Percentiles rank a stretch among this genome's conserved stretches.
phyloP scores from a whole-genome alignment of 352 stramenopile species.

The Globisporangium iwayamae region DNA sequence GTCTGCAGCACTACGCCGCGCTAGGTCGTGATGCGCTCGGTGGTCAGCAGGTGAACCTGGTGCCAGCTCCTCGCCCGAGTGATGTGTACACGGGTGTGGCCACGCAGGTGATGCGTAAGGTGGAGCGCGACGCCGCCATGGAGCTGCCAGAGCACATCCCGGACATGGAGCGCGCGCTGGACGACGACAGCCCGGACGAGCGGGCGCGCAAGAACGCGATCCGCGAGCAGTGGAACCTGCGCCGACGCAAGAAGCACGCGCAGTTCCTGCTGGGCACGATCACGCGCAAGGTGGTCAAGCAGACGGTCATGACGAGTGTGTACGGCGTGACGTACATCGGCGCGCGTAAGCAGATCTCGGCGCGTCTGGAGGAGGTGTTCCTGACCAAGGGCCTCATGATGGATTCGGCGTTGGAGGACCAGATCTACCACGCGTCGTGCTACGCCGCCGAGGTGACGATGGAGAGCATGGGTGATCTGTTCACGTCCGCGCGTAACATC shows the following conservation, averaged over 20 bases:
- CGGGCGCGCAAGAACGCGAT: no score
- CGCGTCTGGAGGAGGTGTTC: slow-evolving; percentile 92
- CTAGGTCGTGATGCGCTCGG: slow-evolving; percentile 93
- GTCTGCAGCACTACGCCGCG: slow-evolving; percentile 86
- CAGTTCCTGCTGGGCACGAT: slow-evolving; percentile 74
- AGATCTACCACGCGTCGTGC: slow-evolving; percentile 83
- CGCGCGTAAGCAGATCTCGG: slow-evolving; percentile 97
- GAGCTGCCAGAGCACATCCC: slow-evolving; percentile 40
- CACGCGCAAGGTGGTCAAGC: slow-evolving; percentile 97
- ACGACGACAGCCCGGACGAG: no score
- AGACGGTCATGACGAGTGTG: slow-evolving; percentile 99
- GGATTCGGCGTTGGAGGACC: slow-evolving; percentile 70
- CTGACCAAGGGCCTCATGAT: slow-evolving; percentile 73
- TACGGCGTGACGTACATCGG: slow-evolving; percentile 99
- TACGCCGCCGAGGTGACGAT: slow-evolving; percentile 96
- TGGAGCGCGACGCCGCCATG: slow-evolving; percentile 61
- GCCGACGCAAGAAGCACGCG: slow-evolving; percentile 42
- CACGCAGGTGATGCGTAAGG: slow-evolving; percentile 73
- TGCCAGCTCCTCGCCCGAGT: slow-evolving; percentile 44
- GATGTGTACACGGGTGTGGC: slow-evolving; percentile 98
- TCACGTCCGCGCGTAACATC: slow-evolving; percentile 88
- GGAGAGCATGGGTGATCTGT: slow-evolving; percentile 95
- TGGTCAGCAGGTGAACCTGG: slow-evolving; percentile 96
- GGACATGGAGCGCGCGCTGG: slow-evolving; percentile 25
- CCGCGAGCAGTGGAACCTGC: no score